These are phyloP conservation scores for Vaccinium vitisidaea DNA, from an alignment of 148 eudicot genomes.

Conservation along the genomic window DNA sequence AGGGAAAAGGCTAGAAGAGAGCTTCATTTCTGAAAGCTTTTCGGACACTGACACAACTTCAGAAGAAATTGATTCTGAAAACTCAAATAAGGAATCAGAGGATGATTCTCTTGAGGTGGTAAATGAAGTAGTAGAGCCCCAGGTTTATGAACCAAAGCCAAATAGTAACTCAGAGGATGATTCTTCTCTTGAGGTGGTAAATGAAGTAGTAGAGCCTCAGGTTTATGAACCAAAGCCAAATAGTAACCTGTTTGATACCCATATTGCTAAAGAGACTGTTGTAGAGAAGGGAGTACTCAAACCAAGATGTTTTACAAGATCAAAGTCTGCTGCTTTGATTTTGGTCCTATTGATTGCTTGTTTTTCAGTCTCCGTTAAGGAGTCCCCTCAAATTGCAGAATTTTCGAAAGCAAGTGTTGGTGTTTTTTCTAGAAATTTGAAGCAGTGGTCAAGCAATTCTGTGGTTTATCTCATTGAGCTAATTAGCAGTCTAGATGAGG, in stretches of 20 bases:
- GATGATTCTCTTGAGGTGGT: slow-evolving; percentile 31
- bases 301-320: slow-evolving; percentile 27
- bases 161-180: slow-evolving; percentile 25
- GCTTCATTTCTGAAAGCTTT: slow-evolving; percentile 43
- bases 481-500: slow-evolving; percentile 22
- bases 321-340: slow-evolving; percentile 40
- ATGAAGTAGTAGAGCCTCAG: slow-evolving; percentile 6
- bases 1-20: slow-evolving; percentile 47
- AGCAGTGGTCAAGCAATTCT: slow-evolving; percentile 39
- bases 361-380: slow-evolving; percentile 25
- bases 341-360: slow-evolving; percentile 46
- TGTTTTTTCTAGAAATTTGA: slow-evolving; percentile 26
- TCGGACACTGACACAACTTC: slow-evolving; percentile 50
- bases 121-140: slow-evolving; percentile 9
- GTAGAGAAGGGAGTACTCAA: slow-evolving; percentile 24
- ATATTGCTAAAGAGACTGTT: slow-evolving; percentile 20
- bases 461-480: slow-evolving; percentile 35
- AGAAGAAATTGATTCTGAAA: slow-evolving; percentile 45
- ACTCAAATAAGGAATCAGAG: slow-evolving; percentile 35
- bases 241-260: slow-evolving; percentile 14
- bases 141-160: slow-evolving; percentile 26
- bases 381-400: slow-evolving; percentile 26
- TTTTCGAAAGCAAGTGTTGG: slow-evolving; percentile 35
- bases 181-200: slow-evolving; percentile 33
- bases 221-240: slow-evolving; percentile 27